Conservation (phyloP, 495 filamentous ascomycete species). For the Aspergillus bridgeri region DNA sequence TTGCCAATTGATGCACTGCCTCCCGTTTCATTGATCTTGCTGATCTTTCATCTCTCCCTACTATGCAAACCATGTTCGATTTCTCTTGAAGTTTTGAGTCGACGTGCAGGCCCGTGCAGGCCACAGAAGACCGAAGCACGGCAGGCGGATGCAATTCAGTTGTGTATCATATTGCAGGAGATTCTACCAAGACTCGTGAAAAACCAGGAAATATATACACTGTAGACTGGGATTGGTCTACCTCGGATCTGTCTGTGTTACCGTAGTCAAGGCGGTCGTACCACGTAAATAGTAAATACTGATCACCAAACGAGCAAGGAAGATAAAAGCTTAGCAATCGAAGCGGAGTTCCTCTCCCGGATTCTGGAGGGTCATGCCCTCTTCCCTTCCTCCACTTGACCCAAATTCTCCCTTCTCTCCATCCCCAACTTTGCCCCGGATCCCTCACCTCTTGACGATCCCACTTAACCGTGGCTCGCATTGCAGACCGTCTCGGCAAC, state of each 20-base stretch:
- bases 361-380: not conserved
- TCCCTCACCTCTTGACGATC: not conserved
- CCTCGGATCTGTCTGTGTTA: not conserved
- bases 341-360: too few species aligned
- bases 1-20: not conserved
- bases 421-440: not conserved
- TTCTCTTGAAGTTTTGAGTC: not conserved
- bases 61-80: not conserved
- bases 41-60: not conserved
- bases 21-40: not conserved
- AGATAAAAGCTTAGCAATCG: too few species aligned
- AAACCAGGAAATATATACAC: constrained; percentile 31
- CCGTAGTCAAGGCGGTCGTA: too few species aligned
- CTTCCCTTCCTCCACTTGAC: not conserved
- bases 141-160: not conserved
- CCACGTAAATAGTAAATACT: too few species aligned
- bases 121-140: not conserved
- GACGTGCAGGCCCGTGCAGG: not conserved
- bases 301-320: too few species aligned
- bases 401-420: not conserved
- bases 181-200: constrained; percentile 10
- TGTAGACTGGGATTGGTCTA: constrained; percentile 23
- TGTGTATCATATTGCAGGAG: constrained; percentile 15
- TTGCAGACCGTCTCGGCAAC: constrained; percentile 6
- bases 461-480: constrained; percentile 5